Base-by-base conservation (phyloP, 2,329 filamentous ascomycete species). In the Rhytidhysteron rufulum region DNA sequence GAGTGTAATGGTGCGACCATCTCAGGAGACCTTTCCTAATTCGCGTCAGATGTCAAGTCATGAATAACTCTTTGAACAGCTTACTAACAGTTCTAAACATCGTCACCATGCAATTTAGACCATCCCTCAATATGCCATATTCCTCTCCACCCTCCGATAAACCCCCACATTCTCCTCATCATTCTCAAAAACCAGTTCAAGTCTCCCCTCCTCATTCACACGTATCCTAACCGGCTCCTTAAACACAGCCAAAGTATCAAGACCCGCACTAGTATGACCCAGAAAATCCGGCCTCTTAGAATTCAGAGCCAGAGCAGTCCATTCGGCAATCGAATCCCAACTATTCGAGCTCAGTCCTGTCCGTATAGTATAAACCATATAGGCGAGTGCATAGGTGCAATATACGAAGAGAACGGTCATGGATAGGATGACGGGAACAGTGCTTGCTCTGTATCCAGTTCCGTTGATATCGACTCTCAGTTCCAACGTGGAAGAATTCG, bases 241-340 rank as follows among this genome's bases (percentile, higher is more conserved):
- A 33, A 44, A 49, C 19, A 44, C 46, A 9, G 25, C n/a, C 3
- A 42, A 19, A 13, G 43, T 41, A 22, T 21, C 31, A 9, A 49
- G 47, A 4, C 46, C 46, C 19, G 44, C 44, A 20, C 46, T 43
- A 15, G 44, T 47, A 40, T 47, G 47, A 2, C 31, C 34, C 16
- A 48, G 40, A 17, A 30, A 15, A 1, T 31, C 29, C 8, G 46
- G 45, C 25, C 31, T 32, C 4, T 34, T 42, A 11, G 46, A 49
- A 17, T 49, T 49, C 33, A 49, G 31, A 17, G 46, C 46, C 13
- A 49, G 41, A 13, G 44, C 44, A 10, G 32, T 39, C 19, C 47
- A 29, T 34, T 49, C 46, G 15, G 35, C 37, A 15, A 49, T 42
- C 10, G 41, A 38, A 22, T 47, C 41, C 46, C 46, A 49, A 38